Percentiles rank a stretch among this genome's conserved stretches.
phyloP scores from a whole-genome alignment of 441 rosid genomes.

The Populus hybrid region DNA sequence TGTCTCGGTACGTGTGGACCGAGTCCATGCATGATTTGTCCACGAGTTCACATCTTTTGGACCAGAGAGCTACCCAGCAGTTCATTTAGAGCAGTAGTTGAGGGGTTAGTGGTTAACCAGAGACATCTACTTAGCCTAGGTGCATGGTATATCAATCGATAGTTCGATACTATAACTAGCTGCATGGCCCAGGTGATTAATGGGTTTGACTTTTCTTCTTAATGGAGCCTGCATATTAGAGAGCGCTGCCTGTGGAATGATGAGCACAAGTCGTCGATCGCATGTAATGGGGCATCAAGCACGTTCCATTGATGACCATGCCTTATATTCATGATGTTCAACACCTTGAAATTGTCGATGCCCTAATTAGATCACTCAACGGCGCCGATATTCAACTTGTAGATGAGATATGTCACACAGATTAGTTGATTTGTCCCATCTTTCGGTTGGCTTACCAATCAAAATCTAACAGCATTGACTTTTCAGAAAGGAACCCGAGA shows the following conservation, averaged over 20 bases:
- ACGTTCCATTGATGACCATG: background rate
- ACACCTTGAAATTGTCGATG: background rate
- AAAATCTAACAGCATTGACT: too few relatives aligned
- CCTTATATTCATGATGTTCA: background rate
- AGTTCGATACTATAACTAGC: background rate
- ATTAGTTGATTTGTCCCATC: background rate
- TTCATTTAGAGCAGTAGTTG: too few relatives aligned
- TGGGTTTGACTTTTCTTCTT: background rate
- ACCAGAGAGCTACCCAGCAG: too few relatives aligned
- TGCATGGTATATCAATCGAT: background rate
- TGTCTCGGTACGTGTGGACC: too few relatives aligned
- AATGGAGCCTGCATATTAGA: background rate
- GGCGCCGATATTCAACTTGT: background rate
- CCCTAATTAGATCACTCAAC: background rate
- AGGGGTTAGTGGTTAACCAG: too few relatives aligned
- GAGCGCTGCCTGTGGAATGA: background rate
- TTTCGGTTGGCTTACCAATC: too few relatives aligned
- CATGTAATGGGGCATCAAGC: background rate
- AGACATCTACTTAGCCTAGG: background rate
- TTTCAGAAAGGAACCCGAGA: too few relatives aligned
- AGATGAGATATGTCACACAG: background rate
- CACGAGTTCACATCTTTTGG: too few relatives aligned
- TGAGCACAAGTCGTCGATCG: too few relatives aligned
- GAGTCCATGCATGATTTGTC: too few relatives aligned
- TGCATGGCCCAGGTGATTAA: background rate